Conservation (phyloP, 202 grass and related monocot genomes). For the Schoenoplectus triqueter region DNA sequence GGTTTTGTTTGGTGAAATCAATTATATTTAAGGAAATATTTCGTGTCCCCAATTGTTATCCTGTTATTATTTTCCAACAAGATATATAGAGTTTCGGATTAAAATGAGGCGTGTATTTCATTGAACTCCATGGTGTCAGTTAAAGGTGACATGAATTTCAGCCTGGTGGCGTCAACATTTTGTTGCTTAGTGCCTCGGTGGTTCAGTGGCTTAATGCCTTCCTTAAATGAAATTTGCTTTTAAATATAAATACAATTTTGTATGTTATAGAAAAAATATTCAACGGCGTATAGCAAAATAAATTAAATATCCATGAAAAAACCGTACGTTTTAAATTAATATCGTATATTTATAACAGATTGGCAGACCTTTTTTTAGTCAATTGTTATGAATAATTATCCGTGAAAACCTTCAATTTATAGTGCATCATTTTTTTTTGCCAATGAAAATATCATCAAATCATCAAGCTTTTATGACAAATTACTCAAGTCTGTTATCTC, state of each 20-base stretch:
- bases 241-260: neutral
- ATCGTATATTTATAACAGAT: neutral
- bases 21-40: conserved; percentile 16
- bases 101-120: conserved; percentile 14
- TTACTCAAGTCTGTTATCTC: no score
- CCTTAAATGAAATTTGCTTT: neutral
- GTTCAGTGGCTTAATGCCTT: neutral
- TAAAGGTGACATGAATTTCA: neutral
- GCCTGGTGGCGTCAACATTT: neutral
- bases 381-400: neutral
- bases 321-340: neutral
- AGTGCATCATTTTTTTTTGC: neutral
- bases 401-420: neutral
- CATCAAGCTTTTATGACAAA: no score
- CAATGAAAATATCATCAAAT: no score
- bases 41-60: neutral
- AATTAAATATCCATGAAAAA: no score
- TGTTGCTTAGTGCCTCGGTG: neutral
- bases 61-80: neutral
- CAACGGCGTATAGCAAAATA: neutral
- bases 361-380: neutral
- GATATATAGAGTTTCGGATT: neutral
- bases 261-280: neutral
- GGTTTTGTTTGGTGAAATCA: conserved; percentile 30
- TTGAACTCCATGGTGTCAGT: neutral